Evolutionary conservation across 2,329 filamentous ascomycete genomes (phyloP).

Genomic region (Hypoxylon sp.): DNA sequence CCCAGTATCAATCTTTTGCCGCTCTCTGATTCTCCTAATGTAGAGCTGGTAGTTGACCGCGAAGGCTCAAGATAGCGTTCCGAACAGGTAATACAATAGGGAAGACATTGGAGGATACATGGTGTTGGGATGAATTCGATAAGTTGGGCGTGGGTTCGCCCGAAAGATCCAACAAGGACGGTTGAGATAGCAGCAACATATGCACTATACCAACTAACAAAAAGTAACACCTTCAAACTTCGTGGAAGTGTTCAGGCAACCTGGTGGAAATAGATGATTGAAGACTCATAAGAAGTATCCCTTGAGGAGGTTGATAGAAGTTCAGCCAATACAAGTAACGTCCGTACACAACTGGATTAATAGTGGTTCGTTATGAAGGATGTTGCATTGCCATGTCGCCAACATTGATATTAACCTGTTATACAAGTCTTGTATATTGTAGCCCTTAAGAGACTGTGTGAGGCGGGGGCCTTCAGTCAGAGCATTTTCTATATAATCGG

Average conservation of each 20-base stretch:
- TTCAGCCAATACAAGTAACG: too few relatives aligned
- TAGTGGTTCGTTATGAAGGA: too few relatives aligned
- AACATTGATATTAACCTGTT: not conserved
- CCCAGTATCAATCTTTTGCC: not conserved
- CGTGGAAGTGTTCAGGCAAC: too few relatives aligned
- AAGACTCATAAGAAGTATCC: too few relatives aligned
- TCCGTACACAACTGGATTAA: too few relatives aligned
- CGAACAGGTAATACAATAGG: too few relatives aligned
- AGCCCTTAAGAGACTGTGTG: not conserved
- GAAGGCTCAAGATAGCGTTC: too few relatives aligned
- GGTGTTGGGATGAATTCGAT: not conserved
- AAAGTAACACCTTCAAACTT: too few relatives aligned
- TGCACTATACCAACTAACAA: too few relatives aligned
- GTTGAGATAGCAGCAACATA: not conserved
- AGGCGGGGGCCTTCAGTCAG: not conserved
- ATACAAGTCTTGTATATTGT: not conserved
- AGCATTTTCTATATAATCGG: conserved; percentile 8
- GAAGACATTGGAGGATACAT: not conserved
- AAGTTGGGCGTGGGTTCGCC: not conserved
- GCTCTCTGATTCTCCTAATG: not conserved
- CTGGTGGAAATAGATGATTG: too few relatives aligned
- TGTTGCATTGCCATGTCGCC: too few relatives aligned
- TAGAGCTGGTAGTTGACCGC: not conserved
- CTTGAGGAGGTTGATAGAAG: too few relatives aligned
- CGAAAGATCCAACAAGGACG: not conserved